Base-by-base conservation (phyloP, 2,329 filamentous ascomycete genomes). In the Fusarium paranaense region DNA sequence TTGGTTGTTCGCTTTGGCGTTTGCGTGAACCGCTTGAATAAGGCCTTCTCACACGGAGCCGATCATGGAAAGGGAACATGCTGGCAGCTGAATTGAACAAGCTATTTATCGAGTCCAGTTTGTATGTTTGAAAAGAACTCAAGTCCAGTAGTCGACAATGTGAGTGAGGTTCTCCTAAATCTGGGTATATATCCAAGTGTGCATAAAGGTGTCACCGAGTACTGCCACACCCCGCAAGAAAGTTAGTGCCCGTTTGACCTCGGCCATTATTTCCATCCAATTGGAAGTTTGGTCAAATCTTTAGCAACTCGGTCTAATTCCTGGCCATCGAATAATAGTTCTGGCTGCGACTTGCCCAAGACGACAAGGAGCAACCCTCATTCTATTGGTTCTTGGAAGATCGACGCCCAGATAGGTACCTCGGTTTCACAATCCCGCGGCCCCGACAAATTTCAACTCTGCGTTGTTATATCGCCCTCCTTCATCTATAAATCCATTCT, bases 371-470 rank as follows among this genome's bases (percentile, higher is more conserved):
- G 22, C 38, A 16, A 32, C 10, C 58, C 58, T 13, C 37, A 27
- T 58, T 40, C 27, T 37, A 58, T 58, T 58, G 56, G 56, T n/a
- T n/a, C 35, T 38, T 13, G 9, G 3, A 4, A 58, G 33, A 38
- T 40, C 47, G 25, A 60, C 20, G 47, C 30, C 40, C 64, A 58
- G 32, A 54, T 66, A 52, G 32, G 50, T 72, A 62, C 71, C 71
- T 74, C 71, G 71, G 71, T 72, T 69, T 73, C 50, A 58, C 37
- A 64, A 58, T 62, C 32, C 62, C 70, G 67, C 61, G 64, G 60
- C 54, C 32, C 20, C 9, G 22, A 14, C 42, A 38, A 63, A 58
- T 47, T 52, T 33, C 67, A 52, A 60, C 35, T 45, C 62, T 37
- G 20, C 25, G 6, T 61, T 22, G 27, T 32, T 22, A 22, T 45